Percentiles rank a stretch among this genome's conserved stretches.
phyloP scores from a whole-genome alignment of 345 rosid species.

The Eucalyptus cloeziana region DNA sequence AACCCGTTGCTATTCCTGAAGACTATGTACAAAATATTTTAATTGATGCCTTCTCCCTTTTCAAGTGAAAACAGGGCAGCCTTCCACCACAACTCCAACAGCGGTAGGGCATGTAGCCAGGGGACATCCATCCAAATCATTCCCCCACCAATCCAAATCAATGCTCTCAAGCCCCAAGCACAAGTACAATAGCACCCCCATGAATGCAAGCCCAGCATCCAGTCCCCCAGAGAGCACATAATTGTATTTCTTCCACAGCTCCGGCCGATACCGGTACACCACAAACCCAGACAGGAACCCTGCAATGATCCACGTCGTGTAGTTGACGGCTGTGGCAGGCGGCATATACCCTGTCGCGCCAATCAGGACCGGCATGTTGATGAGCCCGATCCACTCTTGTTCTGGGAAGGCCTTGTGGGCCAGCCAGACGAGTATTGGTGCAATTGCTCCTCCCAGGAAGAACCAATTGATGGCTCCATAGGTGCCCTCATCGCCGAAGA shows the following conservation, averaged over 20 bases:
- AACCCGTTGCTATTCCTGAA: not conserved
- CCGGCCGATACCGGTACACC: constrained; percentile 62
- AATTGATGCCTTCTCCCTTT: not conserved
- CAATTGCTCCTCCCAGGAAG: constrained; percentile 73
- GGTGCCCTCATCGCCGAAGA: constrained; percentile 76
- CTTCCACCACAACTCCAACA: constrained; percentile 43
- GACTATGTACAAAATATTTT: not conserved
- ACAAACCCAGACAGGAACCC: constrained; percentile 90
- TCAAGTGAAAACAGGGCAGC: constrained; percentile 58
- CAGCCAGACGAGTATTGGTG: constrained; percentile 69
- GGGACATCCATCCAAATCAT: constrained; percentile 92
- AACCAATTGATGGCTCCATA: constrained; percentile 85
- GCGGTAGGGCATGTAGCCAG: constrained; percentile 88
- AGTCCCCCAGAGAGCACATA: constrained; percentile 88
- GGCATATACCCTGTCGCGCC: constrained; percentile 89
- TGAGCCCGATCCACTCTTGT: constrained; percentile 78
- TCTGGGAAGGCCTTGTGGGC: constrained; percentile 66
- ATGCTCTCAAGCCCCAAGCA: constrained; percentile 75
- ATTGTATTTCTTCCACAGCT: constrained; percentile 76
- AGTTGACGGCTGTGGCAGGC: constrained; percentile 97
- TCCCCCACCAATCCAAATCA: constrained; percentile 87
- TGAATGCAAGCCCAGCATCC: constrained; percentile 93
- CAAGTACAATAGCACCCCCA: constrained; percentile 82
- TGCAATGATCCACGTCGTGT: constrained; percentile 72
- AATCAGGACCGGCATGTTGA: constrained; percentile 85